Conservation (phyloP, 192 early-diverging fungal species). For the Umbelopsis isabellina region DNA sequence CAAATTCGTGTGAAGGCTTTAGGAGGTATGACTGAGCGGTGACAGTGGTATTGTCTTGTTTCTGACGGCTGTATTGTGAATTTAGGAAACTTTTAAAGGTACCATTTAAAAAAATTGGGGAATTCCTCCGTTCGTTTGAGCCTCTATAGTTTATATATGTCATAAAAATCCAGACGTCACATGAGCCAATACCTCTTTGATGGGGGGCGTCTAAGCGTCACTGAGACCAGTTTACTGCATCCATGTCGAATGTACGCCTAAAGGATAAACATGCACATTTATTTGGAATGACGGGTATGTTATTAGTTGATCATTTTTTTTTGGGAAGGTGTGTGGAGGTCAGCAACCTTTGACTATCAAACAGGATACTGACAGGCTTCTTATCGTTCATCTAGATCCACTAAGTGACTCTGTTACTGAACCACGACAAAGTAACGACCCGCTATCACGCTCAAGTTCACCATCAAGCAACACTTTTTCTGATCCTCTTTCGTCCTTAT, state of each 20-base stretch:
- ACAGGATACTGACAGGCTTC: neutral
- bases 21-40: neutral
- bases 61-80: constrained; percentile 22
- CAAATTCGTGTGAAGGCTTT: neutral
- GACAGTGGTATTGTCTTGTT: neutral
- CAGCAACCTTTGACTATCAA: neutral
- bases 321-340: neutral
- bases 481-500: constrained; percentile 3
- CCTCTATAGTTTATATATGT: neutral
- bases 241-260: constrained; percentile 2
- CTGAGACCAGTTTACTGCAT: neutral
- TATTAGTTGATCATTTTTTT: neutral
- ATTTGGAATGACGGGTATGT: constrained; percentile 8
- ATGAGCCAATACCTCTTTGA: neutral
- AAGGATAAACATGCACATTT: constrained; percentile 16
- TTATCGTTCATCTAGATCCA: constrained; percentile 1
- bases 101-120: neutral
- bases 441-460: constrained; percentile 5
- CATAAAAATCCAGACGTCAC: neutral
- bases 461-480: neutral
- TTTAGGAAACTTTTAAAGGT: constrained; percentile 7
- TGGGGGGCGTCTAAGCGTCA: neutral
- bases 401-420: neutral
- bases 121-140: neutral
- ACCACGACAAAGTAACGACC: neutral